Evolutionary conservation across 768 basidiomycete species (phyloP), one percentile per base, ranked within the genome.

Genomic region (Tubosaeta sp.): DNA sequence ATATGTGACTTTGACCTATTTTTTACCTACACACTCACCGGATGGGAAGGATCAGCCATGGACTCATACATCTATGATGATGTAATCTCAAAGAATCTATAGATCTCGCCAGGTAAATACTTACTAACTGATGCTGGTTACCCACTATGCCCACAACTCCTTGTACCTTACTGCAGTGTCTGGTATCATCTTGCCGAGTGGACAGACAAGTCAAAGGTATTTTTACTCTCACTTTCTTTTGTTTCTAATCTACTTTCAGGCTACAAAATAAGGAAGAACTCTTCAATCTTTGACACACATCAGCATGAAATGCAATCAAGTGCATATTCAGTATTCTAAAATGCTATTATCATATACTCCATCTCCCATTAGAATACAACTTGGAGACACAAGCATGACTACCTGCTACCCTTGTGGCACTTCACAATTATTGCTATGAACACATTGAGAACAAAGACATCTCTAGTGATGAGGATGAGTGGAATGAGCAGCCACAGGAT

Each of bases 21-120:
- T 12, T 31, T 31, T 12, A 6, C 9, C 9, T 16, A 75, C 55
- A 39, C 73, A 6, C 53, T 72, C 4, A 68, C 62, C 48, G 71
- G 74, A 1, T 76, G 70, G 68, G 74, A 78, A 36, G 75, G 74
- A 0, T 69, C 65, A 31, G 62, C 63, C 5, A 59, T 72, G 3
- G 72, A 77, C 65, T 56, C 63, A 14, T 50, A 54, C 1, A 59
- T 75, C 18, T 46, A 22, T 35, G 32, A 34, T 9, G 22, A 40
- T 40, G 19, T 2, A 14, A 13, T 22, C 7, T 13, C 22, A 24
- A 30, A 4, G 1, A 25, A 31, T 31, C 21, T 48, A 3, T 2
- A 10, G 8, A 40, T 48, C 3, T 42, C 24, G 1, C 24, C 16
- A 5, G 34, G 42, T 4, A 50, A 30, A 10, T 50, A 44, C 16